Base-by-base conservation (phyloP, 2,329 filamentous ascomycete species). In the Aureobasidium melanogenum region DNA sequence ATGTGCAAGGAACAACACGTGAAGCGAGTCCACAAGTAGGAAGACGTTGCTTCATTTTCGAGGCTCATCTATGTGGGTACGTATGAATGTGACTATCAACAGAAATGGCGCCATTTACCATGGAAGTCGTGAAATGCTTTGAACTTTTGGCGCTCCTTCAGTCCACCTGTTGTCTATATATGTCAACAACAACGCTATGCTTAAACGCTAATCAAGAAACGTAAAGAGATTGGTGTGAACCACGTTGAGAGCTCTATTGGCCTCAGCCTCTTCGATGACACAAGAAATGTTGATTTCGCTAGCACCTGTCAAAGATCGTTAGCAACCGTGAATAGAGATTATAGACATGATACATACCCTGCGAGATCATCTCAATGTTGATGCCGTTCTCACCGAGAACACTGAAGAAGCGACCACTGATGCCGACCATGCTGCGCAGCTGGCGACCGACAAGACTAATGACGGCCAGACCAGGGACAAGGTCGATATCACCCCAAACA, bases 211-310 rank as follows among this genome's bases (percentile, higher is more conserved):
- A 64, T 97, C 92, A 70, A 97, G 80, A 76, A 97, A 97, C 1
- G 92, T 97, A 73, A 99, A 97, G 62, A 99, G 84, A 77, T 92
- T 93, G 22, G 94, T 97, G 73, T 99, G 94, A 66, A 99, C 82
- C 69, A 97, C 91, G 72, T 95, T 97, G 81, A 99, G 88, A 34
- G 94, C 94, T 67, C 94, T 85, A 67, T 92, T 91, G 24, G 94
- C 92, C 71, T 97, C 91, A 66, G 87, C 82, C 67, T 91, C 90
- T 69, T 95, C 91, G 72, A 99, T 96, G 48, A 99, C 94, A 71
- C 94, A 99, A 12, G 91, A 96, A 63, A 99, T 99, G 74, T 97
- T 99, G 76, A 99, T 99, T 79, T 99, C 94, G 72, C 92, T 97
- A 28, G 94, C 94, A 69, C 92, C 91, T 96, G 24, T 15, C n/a